Evolutionary conservation across 441 rosid genomes (phyloP), one percentile per base, ranked within the genome.

Genomic region (Isatis lusitanica): DNA sequence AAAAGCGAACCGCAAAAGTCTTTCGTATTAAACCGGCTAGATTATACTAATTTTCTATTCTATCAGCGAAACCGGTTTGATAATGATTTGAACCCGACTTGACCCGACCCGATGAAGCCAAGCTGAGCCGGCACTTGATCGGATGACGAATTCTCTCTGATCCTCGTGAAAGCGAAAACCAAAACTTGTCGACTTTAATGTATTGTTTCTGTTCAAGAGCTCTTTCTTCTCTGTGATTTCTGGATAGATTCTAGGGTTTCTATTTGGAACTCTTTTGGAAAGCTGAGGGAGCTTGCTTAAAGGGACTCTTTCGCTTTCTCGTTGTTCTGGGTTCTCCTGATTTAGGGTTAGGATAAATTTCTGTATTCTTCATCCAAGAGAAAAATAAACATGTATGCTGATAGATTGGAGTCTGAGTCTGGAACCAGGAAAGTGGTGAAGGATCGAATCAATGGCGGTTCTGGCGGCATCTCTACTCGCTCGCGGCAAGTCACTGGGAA

Each of bases 391-490:
- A 94, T 94, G 98, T 94, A 94, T 77, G 97, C 97, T 79, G 97
- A 94, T 89, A 87, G 78, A 73, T 87, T 88, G 71, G 97, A 94
- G 78, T 88, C 87, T 53, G 84, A 75, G 26, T 80, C 81, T 40
- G 81, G 78, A 69, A 82, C 68, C 50, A 83, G 76, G 74, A 80
- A 85, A 79, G 73, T 88, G 12, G 80, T 87, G 9, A 88, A 80
- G 84, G 96, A 92, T 61, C 94, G 97, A 36, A 90, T 94, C 83
- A 88, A 89, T 42, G 94, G 90, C 63, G 84, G 75, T 70, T 70
- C 89, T 70, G 36, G 50, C 2, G 79, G 48, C 55, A 86, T 81
- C 78, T 78, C 89, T 58, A 63, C 81, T 69, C 90, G 90, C 43
- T 64, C 84, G 28, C 88, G 90, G 43, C 85, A 80, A 82, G 55